Base-by-base conservation (phyloP, 2,329 filamentous ascomycete genomes). In the Grosmannia serpens region DNA sequence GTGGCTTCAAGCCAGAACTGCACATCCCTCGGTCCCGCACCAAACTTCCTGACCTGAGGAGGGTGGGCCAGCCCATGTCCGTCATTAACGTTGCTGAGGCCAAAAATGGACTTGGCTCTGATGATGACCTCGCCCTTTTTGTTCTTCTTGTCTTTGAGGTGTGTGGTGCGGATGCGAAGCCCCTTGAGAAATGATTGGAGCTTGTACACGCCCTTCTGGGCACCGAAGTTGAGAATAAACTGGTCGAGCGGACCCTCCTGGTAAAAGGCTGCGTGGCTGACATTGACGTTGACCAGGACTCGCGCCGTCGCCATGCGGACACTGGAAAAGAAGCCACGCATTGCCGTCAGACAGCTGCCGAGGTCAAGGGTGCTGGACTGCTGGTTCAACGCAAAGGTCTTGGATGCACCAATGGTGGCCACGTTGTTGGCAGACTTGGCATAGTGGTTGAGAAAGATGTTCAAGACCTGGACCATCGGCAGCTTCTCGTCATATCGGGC, bases 401-500 rank as follows among this genome's bases (percentile, higher is more conserved):
- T 70, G 38, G 62, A 62, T 8, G 65, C 49, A 1, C 70, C 71
- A 31, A 73, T 62, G 0, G 67, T 66, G 26, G 62, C 62, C 2
- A 70, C 53, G 2, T 57, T 59, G 17, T 47, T 55, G 1, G 62
- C 49, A 0, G 67, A 62, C 62, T 70, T 71, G 50, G 68, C 58
- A 41, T 68, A 65, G 58, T 74, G 68, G 46, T 71, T 72, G 1
- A 89, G 74, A 61, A 80, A 89, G 68, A 86, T 87, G 67, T 91
- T 82, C 62, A 91, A 70, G 2, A 86, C 89, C 70, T 89, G 91
- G 2, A 91, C 76, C 26, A 91, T 65, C 9, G 65, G 63, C 22
- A 64, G 58, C 61, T 68, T 67, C 33, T 66, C 64, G 15, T 61
- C 61, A 55, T 62, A 68, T 11, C 33, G 47, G 11, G 55, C 58